A percentile compares a stretch with the other conserved stretches of the same genome.
Evolutionary conservation across 805 yeast genomes (phyloP).

Genomic region (Saccharomycopsis guyanensis): DNA sequence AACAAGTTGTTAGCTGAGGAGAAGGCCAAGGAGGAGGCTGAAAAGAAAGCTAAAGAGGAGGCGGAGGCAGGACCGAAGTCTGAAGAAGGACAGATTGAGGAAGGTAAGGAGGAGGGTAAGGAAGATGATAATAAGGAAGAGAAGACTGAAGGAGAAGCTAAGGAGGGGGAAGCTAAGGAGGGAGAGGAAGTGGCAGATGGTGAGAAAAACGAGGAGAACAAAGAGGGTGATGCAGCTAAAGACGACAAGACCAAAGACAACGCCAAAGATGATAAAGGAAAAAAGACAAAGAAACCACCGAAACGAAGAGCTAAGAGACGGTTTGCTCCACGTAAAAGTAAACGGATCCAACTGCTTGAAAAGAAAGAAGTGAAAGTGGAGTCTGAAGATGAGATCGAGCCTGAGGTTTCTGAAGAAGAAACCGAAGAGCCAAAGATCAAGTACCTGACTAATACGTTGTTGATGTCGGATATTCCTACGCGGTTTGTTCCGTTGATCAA

Average conservation of each 20-base stretch:
- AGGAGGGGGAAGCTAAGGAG: too few species aligned
- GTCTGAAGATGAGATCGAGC: constrained; percentile 22
- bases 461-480: constrained; percentile 55
- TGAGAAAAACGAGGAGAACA: constrained; percentile 22
- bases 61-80: constrained; percentile 22
- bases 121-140: constrained; percentile 20
- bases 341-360: constrained; percentile 8
- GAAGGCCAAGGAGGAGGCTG: constrained; percentile 18
- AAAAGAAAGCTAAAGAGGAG: constrained; percentile 22
- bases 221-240: constrained; percentile 24
- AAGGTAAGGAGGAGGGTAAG: constrained; percentile 18
- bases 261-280: constrained; percentile 24
- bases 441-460: constrained; percentile 59
- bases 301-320: constrained; percentile 21
- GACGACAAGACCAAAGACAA: constrained; percentile 22
- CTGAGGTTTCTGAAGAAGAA: constrained; percentile 21
- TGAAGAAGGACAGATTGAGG: constrained; percentile 23
- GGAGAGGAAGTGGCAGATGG: constrained; percentile 14
- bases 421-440: constrained; percentile 11
- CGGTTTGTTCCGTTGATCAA: constrained; percentile 56
- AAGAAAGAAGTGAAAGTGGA: constrained; percentile 19
- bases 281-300: constrained; percentile 20
- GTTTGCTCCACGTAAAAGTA: constrained; percentile 20
- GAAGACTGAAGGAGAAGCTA: constrained; percentile 3
- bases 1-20: constrained; percentile 18